These are phyloP conservation scores for Debaryomyces sp. DNA, from an alignment of 1,139 yeast genomes.

Conservation along the genomic window DNA sequence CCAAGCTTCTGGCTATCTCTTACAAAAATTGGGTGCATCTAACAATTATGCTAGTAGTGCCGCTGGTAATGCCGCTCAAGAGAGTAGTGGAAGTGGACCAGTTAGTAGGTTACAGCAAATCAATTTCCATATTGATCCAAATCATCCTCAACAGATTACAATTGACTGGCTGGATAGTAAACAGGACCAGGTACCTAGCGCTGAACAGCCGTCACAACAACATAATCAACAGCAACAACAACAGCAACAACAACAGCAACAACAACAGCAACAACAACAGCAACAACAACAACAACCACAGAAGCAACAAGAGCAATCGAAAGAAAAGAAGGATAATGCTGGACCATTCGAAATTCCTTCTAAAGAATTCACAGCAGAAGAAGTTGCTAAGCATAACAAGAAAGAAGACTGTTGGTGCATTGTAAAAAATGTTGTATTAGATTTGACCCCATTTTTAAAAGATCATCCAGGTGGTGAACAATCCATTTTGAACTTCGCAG, in stretches of 20 bases:
- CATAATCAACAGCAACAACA: not conserved
- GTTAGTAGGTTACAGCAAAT: constrained; percentile 44
- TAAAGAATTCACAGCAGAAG: constrained; percentile 50
- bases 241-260: not conserved
- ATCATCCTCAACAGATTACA: constrained; percentile 28
- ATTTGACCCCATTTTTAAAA: constrained; percentile 74
- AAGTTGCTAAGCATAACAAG: constrained; percentile 65
- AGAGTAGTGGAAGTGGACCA: constrained; percentile 21
- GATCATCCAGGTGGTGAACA: constrained; percentile 90
- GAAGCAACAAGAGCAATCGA: not conserved
- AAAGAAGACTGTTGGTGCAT: constrained; percentile 84
- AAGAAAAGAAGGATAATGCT: constrained; percentile 1
- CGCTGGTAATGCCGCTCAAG: constrained; percentile 11
- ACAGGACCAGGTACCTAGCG: too few species aligned
- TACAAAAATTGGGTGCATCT: constrained; percentile 29
- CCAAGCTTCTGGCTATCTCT: constrained; percentile 35
- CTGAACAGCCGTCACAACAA: not conserved
- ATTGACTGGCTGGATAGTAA: constrained; percentile 30
- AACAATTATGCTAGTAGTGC: constrained; percentile 7
- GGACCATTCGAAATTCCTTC: constrained; percentile 39
- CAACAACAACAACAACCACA: not conserved
- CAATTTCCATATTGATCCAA: constrained; percentile 49
- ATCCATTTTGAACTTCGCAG: constrained; percentile 77
- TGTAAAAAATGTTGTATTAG: constrained; percentile 80
- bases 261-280: not conserved